Conservation (phyloP, 106 monocot genomes). For the Platanthera guangdongensis region DNA sequence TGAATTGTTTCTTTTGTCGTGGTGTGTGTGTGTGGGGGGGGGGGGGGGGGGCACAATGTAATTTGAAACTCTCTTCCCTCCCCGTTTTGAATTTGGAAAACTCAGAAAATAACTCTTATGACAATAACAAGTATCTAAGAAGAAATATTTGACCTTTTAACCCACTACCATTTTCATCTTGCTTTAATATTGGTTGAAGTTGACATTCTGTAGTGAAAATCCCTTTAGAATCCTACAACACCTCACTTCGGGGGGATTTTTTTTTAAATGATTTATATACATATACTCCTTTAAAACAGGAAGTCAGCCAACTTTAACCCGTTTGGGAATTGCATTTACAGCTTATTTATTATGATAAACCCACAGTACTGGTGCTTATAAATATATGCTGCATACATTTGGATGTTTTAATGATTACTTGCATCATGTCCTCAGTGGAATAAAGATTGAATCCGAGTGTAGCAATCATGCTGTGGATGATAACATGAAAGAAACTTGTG, state of each 20-base stretch:
- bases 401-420: background rate
- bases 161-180: background rate
- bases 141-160: background rate
- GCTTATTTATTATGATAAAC: slow-evolving; percentile 3
- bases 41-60: background rate
- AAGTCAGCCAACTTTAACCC: background rate
- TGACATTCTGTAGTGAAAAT: background rate
- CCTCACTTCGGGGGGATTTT: background rate
- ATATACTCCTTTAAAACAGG: background rate
- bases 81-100: background rate
- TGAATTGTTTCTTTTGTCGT: background rate
- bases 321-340: background rate
- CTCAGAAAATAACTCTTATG: background rate
- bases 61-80: background rate
- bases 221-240: background rate
- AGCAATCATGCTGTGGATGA: background rate
- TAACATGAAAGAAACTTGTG: slow-evolving; percentile 6
- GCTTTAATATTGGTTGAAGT: background rate
- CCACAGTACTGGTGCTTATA: background rate
- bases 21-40: too few relatives aligned
- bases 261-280: background rate
- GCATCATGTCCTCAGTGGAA: slow-evolving; percentile 10
- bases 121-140: background rate
- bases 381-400: background rate
- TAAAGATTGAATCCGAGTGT: slow-evolving; percentile 14